phyloP scores from a whole-genome alignment of 768 basidiomycete genomes.

The Suillus brevipes region DNA sequence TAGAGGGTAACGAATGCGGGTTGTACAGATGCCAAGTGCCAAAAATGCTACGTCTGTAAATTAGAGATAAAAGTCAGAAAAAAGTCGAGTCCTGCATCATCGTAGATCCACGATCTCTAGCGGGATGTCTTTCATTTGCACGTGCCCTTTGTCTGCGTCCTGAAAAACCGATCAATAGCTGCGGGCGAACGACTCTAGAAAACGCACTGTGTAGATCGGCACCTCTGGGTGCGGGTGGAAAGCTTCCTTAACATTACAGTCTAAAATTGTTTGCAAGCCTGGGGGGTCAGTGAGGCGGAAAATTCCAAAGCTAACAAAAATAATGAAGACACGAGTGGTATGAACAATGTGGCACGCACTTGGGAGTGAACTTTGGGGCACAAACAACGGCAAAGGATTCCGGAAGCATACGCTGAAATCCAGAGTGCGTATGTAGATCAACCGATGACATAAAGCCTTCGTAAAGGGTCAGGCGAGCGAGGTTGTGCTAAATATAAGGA shows the following conservation, averaged over 20 bases:
- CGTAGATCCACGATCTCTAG: slow-evolving; percentile 88
- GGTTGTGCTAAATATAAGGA: slow-evolving; percentile 13
- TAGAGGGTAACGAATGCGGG: slow-evolving; percentile 1
- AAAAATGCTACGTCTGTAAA: slow-evolving; percentile 1
- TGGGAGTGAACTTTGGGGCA: slow-evolving; percentile 76
- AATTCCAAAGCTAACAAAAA: slow-evolving; percentile 62
- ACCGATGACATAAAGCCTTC: slow-evolving; percentile 92
- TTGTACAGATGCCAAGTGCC: slow-evolving; percentile 4
- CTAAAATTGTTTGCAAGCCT: slow-evolving; percentile 69
- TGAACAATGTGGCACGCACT: slow-evolving; percentile 43
- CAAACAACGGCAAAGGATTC: slow-evolving; percentile 94
- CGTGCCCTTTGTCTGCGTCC: slow-evolving; percentile 87
- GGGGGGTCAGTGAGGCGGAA: slow-evolving; percentile 89
- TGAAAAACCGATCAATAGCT: slow-evolving; percentile 25
- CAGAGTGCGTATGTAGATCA: slow-evolving; percentile 88
- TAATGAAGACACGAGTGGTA: slow-evolving; percentile 1
- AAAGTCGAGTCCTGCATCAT: slow-evolving; percentile 11
- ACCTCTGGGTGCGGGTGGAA: slow-evolving; percentile 86
- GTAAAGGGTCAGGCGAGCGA: slow-evolving; percentile 9
- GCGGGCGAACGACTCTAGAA: slow-evolving; percentile 1
- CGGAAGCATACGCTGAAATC: slow-evolving; percentile 85
- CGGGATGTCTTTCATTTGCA: slow-evolving; percentile 68
- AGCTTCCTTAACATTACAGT: slow-evolving; percentile 68
- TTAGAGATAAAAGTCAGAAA: not conserved
- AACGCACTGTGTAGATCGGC: slow-evolving; percentile 82